These are phyloP conservation scores for Bryoerythrophyllum caledonicum DNA, from an alignment of 225 moss, liverwort and hornwort genomes.

Conservation along the genomic window DNA sequence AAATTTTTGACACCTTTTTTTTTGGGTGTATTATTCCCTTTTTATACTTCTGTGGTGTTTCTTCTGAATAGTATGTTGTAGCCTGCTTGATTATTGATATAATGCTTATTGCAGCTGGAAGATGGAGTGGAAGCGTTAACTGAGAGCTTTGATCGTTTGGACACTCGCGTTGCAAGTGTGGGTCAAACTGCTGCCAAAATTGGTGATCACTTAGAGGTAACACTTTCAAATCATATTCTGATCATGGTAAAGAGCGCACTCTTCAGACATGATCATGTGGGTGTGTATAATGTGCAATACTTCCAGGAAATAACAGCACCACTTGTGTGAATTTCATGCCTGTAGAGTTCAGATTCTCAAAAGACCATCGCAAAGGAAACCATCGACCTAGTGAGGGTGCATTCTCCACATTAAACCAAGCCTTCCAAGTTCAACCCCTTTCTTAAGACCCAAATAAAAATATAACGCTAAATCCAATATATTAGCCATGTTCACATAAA, in stretches of 20 bases:
- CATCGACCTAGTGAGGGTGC: slow-evolving; percentile 77
- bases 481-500: no score
- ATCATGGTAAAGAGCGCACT: background rate
- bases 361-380: slow-evolving; percentile 67
- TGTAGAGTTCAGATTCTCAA: slow-evolving; percentile 80
- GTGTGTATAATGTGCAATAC: background rate
- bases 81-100: background rate
- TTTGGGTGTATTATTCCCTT: no score
- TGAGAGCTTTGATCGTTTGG: slow-evolving; percentile 75
- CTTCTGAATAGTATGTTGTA: no score
- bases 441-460: no score
- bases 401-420: background rate
- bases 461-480: no score
- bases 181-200: slow-evolving; percentile 90
- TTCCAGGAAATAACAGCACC: background rate
- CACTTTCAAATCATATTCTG: background rate
- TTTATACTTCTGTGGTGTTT: no score
- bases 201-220: slow-evolving; percentile 86
- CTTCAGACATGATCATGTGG: background rate
- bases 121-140: slow-evolving; percentile 61
- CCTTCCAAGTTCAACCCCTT: background rate
- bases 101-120: slow-evolving; percentile 50
- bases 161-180: slow-evolving; percentile 74
- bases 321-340: background rate
- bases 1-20: no score